phyloP scores from a whole-genome alignment of 1,139 yeast genomes.

The Taphrina deformans region DNA sequence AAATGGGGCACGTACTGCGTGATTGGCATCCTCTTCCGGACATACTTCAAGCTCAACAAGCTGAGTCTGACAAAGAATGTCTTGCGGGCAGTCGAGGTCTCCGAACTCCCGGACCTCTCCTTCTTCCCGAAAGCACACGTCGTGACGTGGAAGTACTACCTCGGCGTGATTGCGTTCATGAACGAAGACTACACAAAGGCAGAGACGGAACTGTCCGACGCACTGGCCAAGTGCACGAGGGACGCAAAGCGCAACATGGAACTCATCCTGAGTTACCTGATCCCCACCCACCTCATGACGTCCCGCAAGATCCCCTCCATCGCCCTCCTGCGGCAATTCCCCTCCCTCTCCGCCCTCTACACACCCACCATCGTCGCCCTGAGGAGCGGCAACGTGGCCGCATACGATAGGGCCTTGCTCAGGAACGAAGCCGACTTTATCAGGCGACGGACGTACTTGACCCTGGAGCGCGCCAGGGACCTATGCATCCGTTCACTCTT shows the following conservation, averaged over 20 bases:
- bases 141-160: slow-evolving; percentile 63
- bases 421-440: slow-evolving; percentile 56
- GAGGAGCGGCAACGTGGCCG: slow-evolving; percentile 56
- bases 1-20: slow-evolving; percentile 71
- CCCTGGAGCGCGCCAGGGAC: slow-evolving; percentile 54
- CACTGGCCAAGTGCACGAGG: slow-evolving; percentile 49
- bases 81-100: slow-evolving; percentile 67
- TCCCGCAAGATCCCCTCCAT: slow-evolving; percentile 44
- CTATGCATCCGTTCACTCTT: slow-evolving; percentile 58
- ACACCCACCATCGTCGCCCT: slow-evolving; percentile 55
- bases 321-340: slow-evolving; percentile 53
- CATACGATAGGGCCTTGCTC: slow-evolving; percentile 53
- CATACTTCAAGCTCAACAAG: slow-evolving; percentile 69
- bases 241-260: slow-evolving; percentile 34
- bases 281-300: slow-evolving; percentile 47
- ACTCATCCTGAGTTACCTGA: slow-evolving; percentile 45
- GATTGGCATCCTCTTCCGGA: slow-evolving; percentile 67
- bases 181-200: slow-evolving; percentile 61
- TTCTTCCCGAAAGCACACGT: slow-evolving; percentile 55
- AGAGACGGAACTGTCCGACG: slow-evolving; percentile 53
- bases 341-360: slow-evolving; percentile 53
- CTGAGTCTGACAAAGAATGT: slow-evolving; percentile 76
- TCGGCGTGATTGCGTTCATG: slow-evolving; percentile 62
- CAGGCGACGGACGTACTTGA: slow-evolving; percentile 61
- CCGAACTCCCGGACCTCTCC: slow-evolving; percentile 56